Evolutionary conservation across 2,329 filamentous ascomycete species (phyloP).

Genomic region (Neofusicoccum sp.): DNA sequence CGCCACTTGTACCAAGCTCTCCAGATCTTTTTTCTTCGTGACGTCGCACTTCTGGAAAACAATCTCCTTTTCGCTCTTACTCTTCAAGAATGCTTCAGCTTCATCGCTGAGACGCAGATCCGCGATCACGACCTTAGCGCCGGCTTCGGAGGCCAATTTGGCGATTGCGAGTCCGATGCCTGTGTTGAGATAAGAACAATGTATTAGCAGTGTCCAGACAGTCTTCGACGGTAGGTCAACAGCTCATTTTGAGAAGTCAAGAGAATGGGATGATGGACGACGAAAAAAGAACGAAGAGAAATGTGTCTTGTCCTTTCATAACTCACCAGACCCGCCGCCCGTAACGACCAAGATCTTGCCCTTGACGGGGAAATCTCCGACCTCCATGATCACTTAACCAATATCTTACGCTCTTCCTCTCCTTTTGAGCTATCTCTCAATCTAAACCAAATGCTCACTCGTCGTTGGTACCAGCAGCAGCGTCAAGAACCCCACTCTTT

Average conservation of each 20-base stretch:
- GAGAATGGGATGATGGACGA: not conserved
- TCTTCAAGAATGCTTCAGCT: constrained; percentile 3
- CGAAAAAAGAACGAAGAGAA: not conserved
- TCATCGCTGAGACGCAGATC: constrained; percentile 1
- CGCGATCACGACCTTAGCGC: constrained; percentile 54
- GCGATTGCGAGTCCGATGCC: constrained; percentile 77
- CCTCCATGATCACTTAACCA: not conserved
- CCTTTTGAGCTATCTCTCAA: not conserved
- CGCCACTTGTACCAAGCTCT: constrained; percentile 1
- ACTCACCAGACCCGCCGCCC: constrained; percentile 18
- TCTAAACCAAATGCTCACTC: not conserved
- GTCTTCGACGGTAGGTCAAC: too few relatives aligned
- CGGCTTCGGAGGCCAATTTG: constrained; percentile 84
- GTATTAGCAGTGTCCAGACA: not conserved
- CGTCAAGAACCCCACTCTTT: too few relatives aligned
- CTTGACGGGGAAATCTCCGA: constrained; percentile 14
- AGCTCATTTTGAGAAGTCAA: too few relatives aligned
- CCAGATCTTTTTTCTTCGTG: not conserved
- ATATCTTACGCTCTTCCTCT: not conserved
- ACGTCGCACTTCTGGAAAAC: constrained; percentile 18
- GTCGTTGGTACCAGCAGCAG: too few relatives aligned
- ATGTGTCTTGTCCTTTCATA: not conserved
- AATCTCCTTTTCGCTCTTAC: not conserved
- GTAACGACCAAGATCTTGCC: constrained; percentile 19
- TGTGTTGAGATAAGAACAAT: not conserved